Base-by-base conservation (phyloP, 2,329 filamentous ascomycete genomes). In the Albophoma yamanashiensis region DNA sequence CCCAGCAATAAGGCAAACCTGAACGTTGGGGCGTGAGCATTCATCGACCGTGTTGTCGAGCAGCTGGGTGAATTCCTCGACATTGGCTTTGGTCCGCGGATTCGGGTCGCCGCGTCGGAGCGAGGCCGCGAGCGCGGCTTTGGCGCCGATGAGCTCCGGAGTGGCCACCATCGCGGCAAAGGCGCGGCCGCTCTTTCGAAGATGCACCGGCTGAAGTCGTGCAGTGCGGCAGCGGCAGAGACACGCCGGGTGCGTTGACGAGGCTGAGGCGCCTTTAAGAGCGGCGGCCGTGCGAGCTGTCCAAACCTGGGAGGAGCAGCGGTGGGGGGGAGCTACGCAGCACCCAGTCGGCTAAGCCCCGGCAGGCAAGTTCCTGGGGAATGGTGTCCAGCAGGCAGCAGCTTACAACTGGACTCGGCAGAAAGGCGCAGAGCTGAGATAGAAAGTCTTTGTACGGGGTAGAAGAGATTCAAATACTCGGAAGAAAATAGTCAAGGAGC, bases 1-100 rank as follows among this genome's bases (percentile, higher is more conserved):
- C 64, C 62, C 64, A 69, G 66, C 64, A 62, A 70, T 68, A 66
- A 74, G 71, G 80, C 88, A 91, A 90, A 94, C 90, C 90, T 94
- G 90, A 81, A 94, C 88, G 79, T 93, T 92, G 79, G 80, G 76
- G 70, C 86, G 82, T 69, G 89, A 89, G 83, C 90, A 93, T 78
- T 85, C 82, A 75, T 81, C 76, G 70, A 90, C 76, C 67, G 82
- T 82, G 70, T 80, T 76, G 72, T 86, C 82, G 68, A 94, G 79
- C 62, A 85, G 78, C 64, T 76, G 71, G 73, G 91, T 83, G 73
- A 93, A 89, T 61, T 81, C 74, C 66, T 87, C 81, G 72, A 93
- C 88, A 62, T 88, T 83, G 67, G 86, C 83, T 70, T 87, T 86
- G 56, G 84, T 75, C 60, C 90, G 82, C 12, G 88, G 82, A 25